phyloP scores from a whole-genome alignment of 2,329 filamentous ascomycete genomes.

The Massarina eburnea region DNA sequence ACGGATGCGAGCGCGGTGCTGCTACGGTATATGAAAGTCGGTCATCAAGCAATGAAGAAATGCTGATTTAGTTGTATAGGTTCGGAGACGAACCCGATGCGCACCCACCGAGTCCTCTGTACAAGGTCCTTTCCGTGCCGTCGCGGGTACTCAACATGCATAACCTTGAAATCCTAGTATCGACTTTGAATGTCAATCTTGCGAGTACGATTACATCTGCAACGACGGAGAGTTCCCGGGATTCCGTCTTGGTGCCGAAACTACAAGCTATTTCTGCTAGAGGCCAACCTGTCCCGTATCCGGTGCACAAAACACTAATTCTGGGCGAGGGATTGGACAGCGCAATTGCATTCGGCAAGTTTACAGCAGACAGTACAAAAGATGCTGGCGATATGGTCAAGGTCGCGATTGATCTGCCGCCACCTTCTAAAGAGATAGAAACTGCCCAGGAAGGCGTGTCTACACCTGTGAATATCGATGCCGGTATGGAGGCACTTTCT shows the following conservation, averaged over 20 bases:
- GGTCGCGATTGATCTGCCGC: constrained; percentile 60
- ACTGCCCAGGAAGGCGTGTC: constrained; percentile 16
- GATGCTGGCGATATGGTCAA: constrained; percentile 50
- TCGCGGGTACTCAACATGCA: constrained; percentile 63
- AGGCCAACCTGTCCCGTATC: constrained; percentile 70
- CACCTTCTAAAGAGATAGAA: constrained; percentile 42
- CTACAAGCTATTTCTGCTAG: constrained; percentile 69
- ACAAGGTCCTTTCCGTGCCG: constrained; percentile 64
- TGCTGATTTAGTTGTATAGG: constrained; percentile 40
- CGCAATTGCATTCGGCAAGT: constrained; percentile 55
- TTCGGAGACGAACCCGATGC: constrained; percentile 56
- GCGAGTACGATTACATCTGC: constrained; percentile 29
- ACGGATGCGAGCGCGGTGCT: constrained; percentile 46
- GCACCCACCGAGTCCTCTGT: constrained; percentile 52
- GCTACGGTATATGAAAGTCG: constrained; percentile 38
- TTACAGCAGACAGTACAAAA: constrained; percentile 41
- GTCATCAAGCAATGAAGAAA: neutral
- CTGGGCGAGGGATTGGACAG: constrained; percentile 73
- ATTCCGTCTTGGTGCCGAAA: constrained; percentile 71
- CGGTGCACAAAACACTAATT: constrained; percentile 79
- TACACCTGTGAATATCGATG: constrained; percentile 61
- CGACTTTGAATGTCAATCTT: constrained; percentile 52
- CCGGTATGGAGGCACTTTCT: constrained; percentile 64
- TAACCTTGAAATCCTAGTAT: constrained; percentile 65
- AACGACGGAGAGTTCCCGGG: constrained; percentile 52